Percentiles rank a stretch among this genome's conserved stretches.
These are phyloP conservation scores for Lobosporangium transversale DNA, from an alignment of 192 early-diverging fungal genomes.

Conservation along the genomic window DNA sequence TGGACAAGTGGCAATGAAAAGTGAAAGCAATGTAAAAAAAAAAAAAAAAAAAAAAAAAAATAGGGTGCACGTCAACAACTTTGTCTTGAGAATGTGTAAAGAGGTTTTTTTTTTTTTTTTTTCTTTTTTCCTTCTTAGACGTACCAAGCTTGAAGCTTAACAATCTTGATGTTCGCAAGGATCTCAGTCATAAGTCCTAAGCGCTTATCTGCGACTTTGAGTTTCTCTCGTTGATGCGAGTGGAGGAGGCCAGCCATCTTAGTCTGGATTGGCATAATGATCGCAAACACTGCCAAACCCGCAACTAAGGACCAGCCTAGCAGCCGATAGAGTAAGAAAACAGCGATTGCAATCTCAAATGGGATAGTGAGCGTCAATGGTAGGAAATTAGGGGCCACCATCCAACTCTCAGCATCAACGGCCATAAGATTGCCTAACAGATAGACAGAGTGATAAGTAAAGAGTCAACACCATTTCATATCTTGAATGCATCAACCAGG, in stretches of 20 bases:
- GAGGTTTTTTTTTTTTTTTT: too few relatives aligned
- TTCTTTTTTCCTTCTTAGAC: too few relatives aligned
- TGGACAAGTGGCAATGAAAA: neutral
- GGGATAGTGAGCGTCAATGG: constrained; percentile 58
- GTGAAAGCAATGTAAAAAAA: neutral
- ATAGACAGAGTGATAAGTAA: neutral
- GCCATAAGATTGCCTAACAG: constrained; percentile 65
- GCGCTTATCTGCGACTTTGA: constrained; percentile 31
- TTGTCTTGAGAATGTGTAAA: too few relatives aligned
- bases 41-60: neutral
- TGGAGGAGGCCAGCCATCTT: constrained; percentile 3
- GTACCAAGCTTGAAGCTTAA: constrained; percentile 46
- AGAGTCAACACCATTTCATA: neutral
- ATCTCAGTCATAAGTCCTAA: constrained; percentile 36
- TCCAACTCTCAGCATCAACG: constrained; percentile 70
- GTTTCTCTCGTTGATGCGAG: constrained; percentile 16
- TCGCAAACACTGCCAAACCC: constrained; percentile 21
- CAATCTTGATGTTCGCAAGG: constrained; percentile 39
- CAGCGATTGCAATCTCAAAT: constrained; percentile 15
- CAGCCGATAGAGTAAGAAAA: constrained; percentile 27
- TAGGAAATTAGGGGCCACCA: constrained; percentile 36
- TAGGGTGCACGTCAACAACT: neutral
- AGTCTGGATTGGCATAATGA: constrained; percentile 19
- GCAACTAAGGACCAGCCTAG: constrained; percentile 36
- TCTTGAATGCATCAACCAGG: neutral